These are phyloP conservation scores for Westerdykella ornata DNA, from an alignment of 2,329 filamentous ascomycete species.

Conservation along the genomic window DNA sequence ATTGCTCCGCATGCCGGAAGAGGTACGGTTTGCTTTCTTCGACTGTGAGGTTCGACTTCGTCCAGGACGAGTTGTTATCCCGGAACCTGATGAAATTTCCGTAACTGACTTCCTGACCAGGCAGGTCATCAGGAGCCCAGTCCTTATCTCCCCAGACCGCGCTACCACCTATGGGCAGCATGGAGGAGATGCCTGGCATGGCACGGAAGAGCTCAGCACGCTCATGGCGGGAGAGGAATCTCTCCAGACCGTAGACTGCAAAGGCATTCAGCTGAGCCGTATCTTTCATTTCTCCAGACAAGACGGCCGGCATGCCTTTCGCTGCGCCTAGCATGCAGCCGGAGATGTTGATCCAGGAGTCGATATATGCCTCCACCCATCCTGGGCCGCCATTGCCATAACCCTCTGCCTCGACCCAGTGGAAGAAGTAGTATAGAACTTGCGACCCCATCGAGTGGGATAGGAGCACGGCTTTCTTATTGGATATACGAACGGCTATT, in stretches of 20 bases:
- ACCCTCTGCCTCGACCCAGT: constrained; percentile 73
- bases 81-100: constrained; percentile 84
- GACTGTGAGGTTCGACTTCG: constrained; percentile 68
- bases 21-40: constrained; percentile 71
- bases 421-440: constrained; percentile 78
- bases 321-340: constrained; percentile 95
- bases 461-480: constrained; percentile 74
- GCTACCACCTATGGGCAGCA: constrained; percentile 91
- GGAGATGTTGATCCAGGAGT: constrained; percentile 96
- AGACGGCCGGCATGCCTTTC: constrained; percentile 81
- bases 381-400: constrained; percentile 71
- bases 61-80: constrained; percentile 47
- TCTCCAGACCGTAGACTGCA: constrained; percentile 93
- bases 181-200: constrained; percentile 94
- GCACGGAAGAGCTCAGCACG: constrained; percentile 89
- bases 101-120: constrained; percentile 64
- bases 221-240: constrained; percentile 85
- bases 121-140: constrained; percentile 80
- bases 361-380: constrained; percentile 87
- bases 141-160: constrained; percentile 88
- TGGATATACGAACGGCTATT: constrained; percentile 63
- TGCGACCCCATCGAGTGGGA: constrained; percentile 98
- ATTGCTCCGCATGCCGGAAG: constrained; percentile 68
- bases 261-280: constrained; percentile 95
- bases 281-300: constrained; percentile 97